Evolutionary conservation across 2,329 filamentous ascomycete species (phyloP), one percentile per base, ranked within the genome.

Genomic region (Fusarium duplospermum): DNA sequence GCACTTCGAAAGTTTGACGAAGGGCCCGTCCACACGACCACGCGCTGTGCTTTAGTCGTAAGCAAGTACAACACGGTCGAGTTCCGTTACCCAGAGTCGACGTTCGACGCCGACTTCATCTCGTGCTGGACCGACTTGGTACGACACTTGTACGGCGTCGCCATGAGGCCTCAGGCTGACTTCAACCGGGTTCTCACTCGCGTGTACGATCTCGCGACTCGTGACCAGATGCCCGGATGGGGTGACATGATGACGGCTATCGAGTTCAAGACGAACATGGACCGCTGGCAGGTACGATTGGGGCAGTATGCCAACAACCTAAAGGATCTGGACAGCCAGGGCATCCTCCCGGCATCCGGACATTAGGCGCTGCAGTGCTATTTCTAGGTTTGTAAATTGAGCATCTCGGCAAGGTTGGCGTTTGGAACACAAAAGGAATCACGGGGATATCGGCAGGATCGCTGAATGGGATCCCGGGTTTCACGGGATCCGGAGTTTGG

Each of bases 1-100:
- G 67, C 62, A 16, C 64, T 78, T 16, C 72, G 70, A 31, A 78
- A 78, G 38, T 78, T 76, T 50, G 58, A 78, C 20, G 69, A 75
- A 36, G 76, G 76, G 1, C 59, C 67, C 4, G 64, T 72, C 4
- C 76, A 74, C 61, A 78, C 76, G 16, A 78, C 76, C 6, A 67
- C 63, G 10, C 72, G 72, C 13, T 80, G 78, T 61, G 78, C 63
- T 3, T 52, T 80, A 4, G 79, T 72, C n/a, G 62, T 79, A 2
- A 73, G 76, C 20, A 72, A 69, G 45, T 75, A 78, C 58, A 57
- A 76, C 29, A 80, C 77, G 0, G 20, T 78, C 16, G 78, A 80
- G 66, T 80, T 80, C 24, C 76, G 79, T 33, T 80, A 80, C 42
- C 76, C 77, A 27, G 78, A 80, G 22, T 72, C 76, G 14, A 73